Percentiles rank a stretch among this genome's conserved stretches.
These are phyloP conservation scores for Scleromitrula shiraiana DNA, from an alignment of 2,329 filamentous ascomycete genomes.

Conservation along the genomic window DNA sequence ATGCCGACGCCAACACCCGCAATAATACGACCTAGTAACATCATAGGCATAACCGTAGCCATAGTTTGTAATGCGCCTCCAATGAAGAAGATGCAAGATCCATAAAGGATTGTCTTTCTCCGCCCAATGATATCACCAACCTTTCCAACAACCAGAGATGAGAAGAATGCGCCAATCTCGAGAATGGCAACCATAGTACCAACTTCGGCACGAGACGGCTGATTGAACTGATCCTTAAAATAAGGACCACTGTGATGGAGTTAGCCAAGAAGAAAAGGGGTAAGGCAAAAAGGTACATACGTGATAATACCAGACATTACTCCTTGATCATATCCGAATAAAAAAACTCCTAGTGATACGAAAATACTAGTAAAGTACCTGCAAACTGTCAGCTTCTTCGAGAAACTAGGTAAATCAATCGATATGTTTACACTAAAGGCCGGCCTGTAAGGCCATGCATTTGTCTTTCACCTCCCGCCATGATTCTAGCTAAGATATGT, in stretches of 20 bases:
- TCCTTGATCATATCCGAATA: slow-evolving; percentile 85
- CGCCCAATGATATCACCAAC: slow-evolving; percentile 89
- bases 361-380: slow-evolving; percentile 95
- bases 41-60: slow-evolving; percentile 78
- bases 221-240: slow-evolving; percentile 87
- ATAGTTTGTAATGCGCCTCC: slow-evolving; percentile 82
- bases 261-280: no score
- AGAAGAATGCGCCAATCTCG: slow-evolving; percentile 85
- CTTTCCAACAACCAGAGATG: slow-evolving; percentile 77
- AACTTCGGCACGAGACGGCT: slow-evolving; percentile 78
- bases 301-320: slow-evolving; percentile 75
- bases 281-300: slow-evolving; percentile 32
- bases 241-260: slow-evolving; percentile 57
- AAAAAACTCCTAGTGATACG: slow-evolving; percentile 76
- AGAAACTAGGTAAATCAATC: not conserved
- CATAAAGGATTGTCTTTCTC: slow-evolving; percentile 84
- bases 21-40: slow-evolving; percentile 76
- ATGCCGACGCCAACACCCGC: slow-evolving; percentile 83
- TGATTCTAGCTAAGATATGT: slow-evolving; percentile 70
- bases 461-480: slow-evolving; percentile 70
- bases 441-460: slow-evolving; percentile 93
- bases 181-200: slow-evolving; percentile 98
- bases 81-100: slow-evolving; percentile 76
- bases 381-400: slow-evolving; percentile 12
- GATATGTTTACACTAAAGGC: slow-evolving; percentile 67